Evolutionary conservation across 148 eudicot species (phyloP), one percentile per base, ranked within the genome.

Genomic region (Chenopodium berlandieri): DNA sequence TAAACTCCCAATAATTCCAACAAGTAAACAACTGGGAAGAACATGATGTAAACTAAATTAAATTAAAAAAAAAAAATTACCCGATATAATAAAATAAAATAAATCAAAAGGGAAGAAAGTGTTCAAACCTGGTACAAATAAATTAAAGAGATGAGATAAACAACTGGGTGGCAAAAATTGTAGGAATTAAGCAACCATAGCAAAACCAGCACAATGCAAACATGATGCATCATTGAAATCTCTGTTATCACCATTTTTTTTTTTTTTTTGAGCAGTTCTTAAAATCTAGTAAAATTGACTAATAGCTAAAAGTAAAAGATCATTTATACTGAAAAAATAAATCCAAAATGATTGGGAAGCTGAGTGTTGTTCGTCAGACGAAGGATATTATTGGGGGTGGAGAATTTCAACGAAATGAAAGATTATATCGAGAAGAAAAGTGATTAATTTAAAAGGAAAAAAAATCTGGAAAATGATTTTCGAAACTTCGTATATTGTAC

Each of bases 201-300:
- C 75, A 88, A 25, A 52, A 89, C 8, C 50, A 94, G 60, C 81
- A 94, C 95, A 85, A 94, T 81, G 83, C 88, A 79, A 71, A 92
- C 89, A 83, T 94, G 95, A 83, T 94, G 95, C 27, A 94, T 80
- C 22, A 94, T 83, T 3, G 97, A 81, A 58, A 80, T 86, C 82
- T 92, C 97, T 20, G 83, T 76, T 14, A 91, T 47, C 86, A 79
- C 85, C 87, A 82, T 85, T 48, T 48, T 68, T 47, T 17, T 23
- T 19, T 19, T 60, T 22, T 30, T 67, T 30, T 37, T 34, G 3
- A 2, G 54, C 54, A 50, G 3, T 50, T 50, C 2, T 2, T 9
- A 50, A 50, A 50, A 58, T 20, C n/a, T 4, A 17, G 22, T 58
- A 4, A 56, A 56, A 3, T 12, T 56, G 22, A 56, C 62, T 4